These are phyloP conservation scores for Zangia roseola DNA, from an alignment of 768 basidiomycete species.

Conservation along the genomic window DNA sequence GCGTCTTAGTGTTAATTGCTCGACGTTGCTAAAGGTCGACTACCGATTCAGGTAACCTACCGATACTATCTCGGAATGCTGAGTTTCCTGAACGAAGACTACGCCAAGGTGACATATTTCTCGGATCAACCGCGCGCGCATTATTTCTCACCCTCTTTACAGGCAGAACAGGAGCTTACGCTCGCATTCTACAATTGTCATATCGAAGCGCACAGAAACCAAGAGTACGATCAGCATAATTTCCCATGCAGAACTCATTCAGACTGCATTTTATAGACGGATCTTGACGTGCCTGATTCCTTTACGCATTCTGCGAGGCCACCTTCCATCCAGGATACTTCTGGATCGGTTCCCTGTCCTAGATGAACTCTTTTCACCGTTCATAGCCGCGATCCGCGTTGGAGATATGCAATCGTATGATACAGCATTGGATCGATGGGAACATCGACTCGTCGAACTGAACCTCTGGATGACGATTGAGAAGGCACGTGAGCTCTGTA, in stretches of 20 bases:
- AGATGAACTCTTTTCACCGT: constrained; percentile 72
- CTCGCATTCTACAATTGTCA: constrained; percentile 88
- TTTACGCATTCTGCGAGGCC: constrained; percentile 82
- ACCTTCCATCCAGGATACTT: constrained; percentile 74
- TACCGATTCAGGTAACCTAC: constrained; percentile 72
- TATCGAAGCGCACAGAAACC: constrained; percentile 64
- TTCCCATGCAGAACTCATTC: background rate
- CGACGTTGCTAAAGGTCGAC: constrained; percentile 13
- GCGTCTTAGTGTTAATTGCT: constrained; percentile 8
- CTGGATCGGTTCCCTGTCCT: constrained; percentile 73
- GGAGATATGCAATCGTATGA: constrained; percentile 87
- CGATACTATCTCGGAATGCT: constrained; percentile 95
- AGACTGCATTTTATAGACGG: constrained; percentile 48
- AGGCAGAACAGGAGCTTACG: constrained; percentile 86
- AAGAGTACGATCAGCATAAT: constrained; percentile 58
- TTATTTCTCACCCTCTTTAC: constrained; percentile 3
- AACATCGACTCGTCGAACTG: constrained; percentile 76
- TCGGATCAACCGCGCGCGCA: background rate
- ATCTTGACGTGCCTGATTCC: constrained; percentile 91
- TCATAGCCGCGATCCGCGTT: constrained; percentile 70
- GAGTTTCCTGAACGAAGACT: constrained; percentile 91
- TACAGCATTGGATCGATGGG: constrained; percentile 64
- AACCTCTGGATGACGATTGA: constrained; percentile 88
- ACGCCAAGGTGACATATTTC: constrained; percentile 58
- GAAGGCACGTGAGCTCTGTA: constrained; percentile 81